These are phyloP conservation scores for Dendrobium nobile DNA, from an alignment of 106 monocot species.

Conservation along the genomic window DNA sequence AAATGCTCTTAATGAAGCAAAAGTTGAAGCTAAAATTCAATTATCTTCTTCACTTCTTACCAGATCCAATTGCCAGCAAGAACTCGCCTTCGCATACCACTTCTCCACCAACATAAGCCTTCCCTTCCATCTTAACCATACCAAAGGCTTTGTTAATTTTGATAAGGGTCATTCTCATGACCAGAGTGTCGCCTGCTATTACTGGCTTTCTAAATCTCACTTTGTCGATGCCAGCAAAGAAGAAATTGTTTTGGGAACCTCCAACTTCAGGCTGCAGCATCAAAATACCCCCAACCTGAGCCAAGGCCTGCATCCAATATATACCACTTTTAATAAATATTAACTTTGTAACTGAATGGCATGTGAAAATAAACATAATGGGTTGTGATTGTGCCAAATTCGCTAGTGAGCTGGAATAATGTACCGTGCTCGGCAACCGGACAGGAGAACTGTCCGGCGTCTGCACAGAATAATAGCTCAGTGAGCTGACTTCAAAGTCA, in stretches of 20 bases:
- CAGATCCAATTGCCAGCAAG: constrained; percentile 65
- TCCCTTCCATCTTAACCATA: constrained; percentile 92
- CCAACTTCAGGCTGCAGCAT: constrained; percentile 91
- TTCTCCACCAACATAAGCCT: constrained; percentile 86
- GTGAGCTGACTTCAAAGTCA: too few species aligned
- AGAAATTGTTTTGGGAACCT: constrained; percentile 83
- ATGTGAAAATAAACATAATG: too few species aligned
- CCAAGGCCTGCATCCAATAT: constrained; percentile 56
- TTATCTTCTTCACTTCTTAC: not conserved
- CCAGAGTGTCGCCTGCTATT: constrained; percentile 81
- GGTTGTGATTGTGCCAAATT: too few species aligned
- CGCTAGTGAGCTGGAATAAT: too few species aligned
- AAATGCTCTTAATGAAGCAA: too few species aligned
- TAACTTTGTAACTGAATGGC: too few species aligned
- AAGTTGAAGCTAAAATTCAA: too few species aligned
- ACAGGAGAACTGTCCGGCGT: too few species aligned
- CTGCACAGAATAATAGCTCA: too few species aligned
- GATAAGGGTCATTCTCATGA: constrained; percentile 87
- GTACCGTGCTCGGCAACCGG: too few species aligned
- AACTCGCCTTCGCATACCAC: constrained; percentile 96
- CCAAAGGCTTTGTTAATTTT: constrained; percentile 87
- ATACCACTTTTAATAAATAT: not conserved
- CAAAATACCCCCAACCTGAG: constrained; percentile 87
- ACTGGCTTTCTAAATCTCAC: constrained; percentile 97
- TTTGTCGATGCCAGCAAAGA: constrained; percentile 93